Base-by-base conservation (phyloP, 2,329 filamentous ascomycete genomes). In the Diplodia sapinea region DNA sequence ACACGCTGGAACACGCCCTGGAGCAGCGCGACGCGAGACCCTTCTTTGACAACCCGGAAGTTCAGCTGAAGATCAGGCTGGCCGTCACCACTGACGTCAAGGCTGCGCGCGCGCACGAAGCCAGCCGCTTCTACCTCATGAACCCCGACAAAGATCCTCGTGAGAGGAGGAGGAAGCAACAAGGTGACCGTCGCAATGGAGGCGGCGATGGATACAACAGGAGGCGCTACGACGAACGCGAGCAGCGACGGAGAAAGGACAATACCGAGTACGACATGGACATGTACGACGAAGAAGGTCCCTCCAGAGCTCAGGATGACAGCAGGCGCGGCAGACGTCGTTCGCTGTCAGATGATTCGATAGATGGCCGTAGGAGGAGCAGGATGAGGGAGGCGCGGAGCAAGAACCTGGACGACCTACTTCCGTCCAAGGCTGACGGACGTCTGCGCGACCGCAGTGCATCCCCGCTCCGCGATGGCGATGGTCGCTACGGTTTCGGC, bases 51-150 rank as follows among this genome's bases (percentile, higher is more conserved):
- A 89, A 89, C 73, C 89, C 92, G 4, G 88, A 93, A 38, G 84
- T 87, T 51, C 84, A 85, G 31, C 82, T 99, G 4, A 86, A 88
- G 68, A 83, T 97, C 51, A 88, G 95, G 59, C 85, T 91, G 69
- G 90, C 94, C 0, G 86, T 93, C 6, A 83, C 85, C 31, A 85
- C 87, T 26, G 95, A 99, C 80, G 90, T 85, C 76, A 99, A 99
- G 80, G 86, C 88, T 73, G 86, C 83, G 52, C 90, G 92, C 50
- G 94, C 95, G 1, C 87, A 92, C 12, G 86, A 90, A 62, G 86
- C 91, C 69, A 98, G 94, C 79, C 87, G 92, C 13, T 98, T 96
- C 81, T 99, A 99, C 77, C 87, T 97, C 43, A 86, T 95, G 74
- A 92, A 98, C 73, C 94, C 94, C 1, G 92, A 97, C 73, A 88